Evolutionary conservation across 2,329 filamentous ascomycete genomes (phyloP), one percentile per base, ranked within the genome.

Genomic region (Microdochium paspali): DNA sequence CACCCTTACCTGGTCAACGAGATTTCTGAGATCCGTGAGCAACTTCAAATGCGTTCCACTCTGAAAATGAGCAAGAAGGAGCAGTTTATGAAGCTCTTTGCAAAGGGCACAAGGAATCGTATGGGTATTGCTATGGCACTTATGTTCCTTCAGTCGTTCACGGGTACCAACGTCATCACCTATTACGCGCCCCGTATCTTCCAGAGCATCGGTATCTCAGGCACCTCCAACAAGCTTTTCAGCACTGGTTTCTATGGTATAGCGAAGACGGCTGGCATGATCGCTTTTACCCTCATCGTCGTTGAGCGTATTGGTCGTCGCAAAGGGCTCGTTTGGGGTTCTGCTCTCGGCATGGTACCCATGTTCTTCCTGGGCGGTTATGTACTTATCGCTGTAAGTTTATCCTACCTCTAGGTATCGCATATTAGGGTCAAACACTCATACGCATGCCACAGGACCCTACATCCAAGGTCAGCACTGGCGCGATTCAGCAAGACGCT

Each of bases 91-190:
- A 65, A 63, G 55, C 54, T 66, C 3, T 63, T 67, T 50, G 55
- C 61, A n/a, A 60, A 60, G 56, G 61, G 65, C 3, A 58, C 64
- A 13, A 57, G 63, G 24, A 63, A 76, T 72, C 9, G 74, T 61
- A 15, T 71, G 68, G 32, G 74, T 62, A 52, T 82, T 65, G 77
- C 64, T 40, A 30, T 68, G 74, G 54, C 79, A 69, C 74, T 80
- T 74, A 24, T 66, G 77, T 61, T 74, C 6, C 66, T 78, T 7
- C 74, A 80, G 46, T 53, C 55, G 40, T 54, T 81, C 57, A 76
- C 71, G 26, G 74, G 78, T 43, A 73, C 76, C 52, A 76, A 82
- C 57, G 77, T 82, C 26, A 80, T 83, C 46, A 77, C 76, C 3
- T 82, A 82, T 61, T 83, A 81, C 54, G 55, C 60, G 2, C 58